These are phyloP conservation scores for Pittosporum tobira DNA, from an alignment of 129 eudicot genomes.

Conservation along the genomic window DNA sequence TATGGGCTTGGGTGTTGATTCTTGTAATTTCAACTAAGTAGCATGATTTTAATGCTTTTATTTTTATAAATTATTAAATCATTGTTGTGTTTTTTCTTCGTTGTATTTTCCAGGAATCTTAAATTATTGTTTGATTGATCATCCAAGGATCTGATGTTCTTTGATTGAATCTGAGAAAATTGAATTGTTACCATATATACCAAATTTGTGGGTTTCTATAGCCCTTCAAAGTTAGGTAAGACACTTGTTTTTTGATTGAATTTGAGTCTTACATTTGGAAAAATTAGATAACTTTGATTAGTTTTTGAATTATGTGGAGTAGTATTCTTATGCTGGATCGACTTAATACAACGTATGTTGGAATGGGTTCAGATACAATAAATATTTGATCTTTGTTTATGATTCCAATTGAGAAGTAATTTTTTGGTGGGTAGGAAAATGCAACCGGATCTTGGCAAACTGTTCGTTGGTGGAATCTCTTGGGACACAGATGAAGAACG, in stretches of 20 bases:
- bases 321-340: too few species aligned
- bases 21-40: not conserved
- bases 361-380: too few species aligned
- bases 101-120: slow-evolving; percentile 21
- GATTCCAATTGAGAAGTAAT: slow-evolving; percentile 1
- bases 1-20: slow-evolving; percentile 15
- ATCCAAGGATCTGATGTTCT: slow-evolving; percentile 37
- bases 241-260: slow-evolving; percentile 14
- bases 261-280: slow-evolving; percentile 20
- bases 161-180: slow-evolving; percentile 32
- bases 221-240: slow-evolving; percentile 30
- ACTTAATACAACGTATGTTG: too few species aligned
- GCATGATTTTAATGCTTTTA: not conserved
- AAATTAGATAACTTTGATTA: slow-evolving; percentile 1
- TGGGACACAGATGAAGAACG: slow-evolving; percentile 78
- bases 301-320: not conserved
- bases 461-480: slow-evolving; percentile 68
- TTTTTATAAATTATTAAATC: not conserved
- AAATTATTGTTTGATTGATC: slow-evolving; percentile 24
- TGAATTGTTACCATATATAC: slow-evolving; percentile 10
- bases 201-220: slow-evolving; percentile 14
- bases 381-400: too few species aligned
- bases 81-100: slow-evolving; percentile 4
- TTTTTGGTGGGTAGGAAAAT: slow-evolving; percentile 28
- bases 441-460: slow-evolving; percentile 68